These are phyloP conservation scores for Turritis glabra DNA, from an alignment of 345 rosid species.

Conservation along the genomic window DNA sequence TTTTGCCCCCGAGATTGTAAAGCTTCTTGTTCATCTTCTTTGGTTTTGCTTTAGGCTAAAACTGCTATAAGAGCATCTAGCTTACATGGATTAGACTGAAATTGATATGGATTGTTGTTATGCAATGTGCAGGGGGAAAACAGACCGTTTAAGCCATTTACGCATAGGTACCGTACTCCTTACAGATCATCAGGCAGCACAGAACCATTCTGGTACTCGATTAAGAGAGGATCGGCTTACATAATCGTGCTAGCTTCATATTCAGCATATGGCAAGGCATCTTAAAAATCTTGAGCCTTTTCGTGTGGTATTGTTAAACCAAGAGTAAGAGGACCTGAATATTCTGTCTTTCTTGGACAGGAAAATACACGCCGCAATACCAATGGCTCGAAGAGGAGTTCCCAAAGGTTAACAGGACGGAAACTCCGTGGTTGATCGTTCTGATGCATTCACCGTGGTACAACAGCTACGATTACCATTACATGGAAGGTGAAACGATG, in stretches of 20 bases:
- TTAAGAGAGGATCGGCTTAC: conserved; percentile 89
- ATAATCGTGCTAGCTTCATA: conserved; percentile 82
- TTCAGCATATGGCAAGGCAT: conserved; percentile 71
- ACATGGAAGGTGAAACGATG: conserved; percentile 97
- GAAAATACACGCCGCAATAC: conserved; percentile 83
- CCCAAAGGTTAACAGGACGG: conserved; percentile 75
- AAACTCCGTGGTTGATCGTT: conserved; percentile 94
- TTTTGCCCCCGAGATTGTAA: conserved; percentile 71
- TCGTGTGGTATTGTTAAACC: not conserved
- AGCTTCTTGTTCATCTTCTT: conserved; percentile 14
- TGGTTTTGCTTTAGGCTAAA: not conserved
- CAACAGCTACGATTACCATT: conserved; percentile 91
- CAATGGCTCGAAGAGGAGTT: conserved; percentile 71
- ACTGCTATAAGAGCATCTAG: not conserved
- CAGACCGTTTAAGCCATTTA: conserved; percentile 76
- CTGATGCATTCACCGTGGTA: conserved; percentile 85
- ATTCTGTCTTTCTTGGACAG: conserved; percentile 36
- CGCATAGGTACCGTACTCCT: conserved; percentile 71
- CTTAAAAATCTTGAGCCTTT: not conserved
- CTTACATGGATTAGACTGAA: conserved; percentile 2
- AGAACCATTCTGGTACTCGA: conserved; percentile 88
- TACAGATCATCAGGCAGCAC: conserved; percentile 68
- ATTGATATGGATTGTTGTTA: conserved; percentile 17
- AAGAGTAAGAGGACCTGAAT: not conserved
- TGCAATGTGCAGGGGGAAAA: conserved; percentile 67